These are phyloP conservation scores for Mrakia gelida DNA, from an alignment of 768 basidiomycete genomes.

Conservation along the genomic window DNA sequence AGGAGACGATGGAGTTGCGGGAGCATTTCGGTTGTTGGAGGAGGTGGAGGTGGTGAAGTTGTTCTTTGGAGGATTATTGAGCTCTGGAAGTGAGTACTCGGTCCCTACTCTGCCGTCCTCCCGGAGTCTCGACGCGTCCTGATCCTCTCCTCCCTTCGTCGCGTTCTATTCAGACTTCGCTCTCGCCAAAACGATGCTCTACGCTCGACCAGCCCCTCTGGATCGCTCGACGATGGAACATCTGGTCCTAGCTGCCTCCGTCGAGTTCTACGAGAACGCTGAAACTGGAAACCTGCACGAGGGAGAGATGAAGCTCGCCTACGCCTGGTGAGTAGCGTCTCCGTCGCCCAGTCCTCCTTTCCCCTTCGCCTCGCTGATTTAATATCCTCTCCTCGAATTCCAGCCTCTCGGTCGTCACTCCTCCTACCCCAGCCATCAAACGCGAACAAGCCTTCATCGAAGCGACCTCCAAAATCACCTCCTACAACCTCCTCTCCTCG, in stretches of 20 bases:
- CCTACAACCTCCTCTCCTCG: conserved; percentile 73
- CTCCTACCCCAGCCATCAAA: conserved; percentile 57
- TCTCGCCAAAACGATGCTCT: conserved; percentile 62
- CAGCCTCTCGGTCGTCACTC: conserved; percentile 69
- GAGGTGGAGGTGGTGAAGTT: conserved; percentile 69
- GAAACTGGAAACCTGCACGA: conserved; percentile 82
- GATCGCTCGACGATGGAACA: conserved; percentile 59
- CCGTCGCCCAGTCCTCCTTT: background rate
- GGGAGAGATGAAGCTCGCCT: conserved; percentile 95
- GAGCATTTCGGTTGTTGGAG: conserved; percentile 74
- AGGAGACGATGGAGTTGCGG: conserved; percentile 47
- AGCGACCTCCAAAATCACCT: conserved; percentile 90
- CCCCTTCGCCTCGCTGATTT: background rate
- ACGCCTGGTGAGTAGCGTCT: conserved; percentile 68
- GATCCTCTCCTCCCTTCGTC: conserved; percentile 46
- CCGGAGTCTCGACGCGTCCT: background rate
- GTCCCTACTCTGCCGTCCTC: background rate
- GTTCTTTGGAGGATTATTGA: conserved; percentile 79
- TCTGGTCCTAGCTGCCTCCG: conserved; percentile 71
- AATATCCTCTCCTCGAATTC: conserved; percentile 19
- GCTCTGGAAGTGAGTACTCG: conserved; percentile 71
- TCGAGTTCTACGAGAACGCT: conserved; percentile 94
- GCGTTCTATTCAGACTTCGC: conserved; percentile 26
- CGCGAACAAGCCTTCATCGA: conserved; percentile 90
- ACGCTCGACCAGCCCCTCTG: conserved; percentile 50